Evolutionary conservation across 441 rosid species (phyloP).

Genomic region (Gossypium schwendimanii): DNA sequence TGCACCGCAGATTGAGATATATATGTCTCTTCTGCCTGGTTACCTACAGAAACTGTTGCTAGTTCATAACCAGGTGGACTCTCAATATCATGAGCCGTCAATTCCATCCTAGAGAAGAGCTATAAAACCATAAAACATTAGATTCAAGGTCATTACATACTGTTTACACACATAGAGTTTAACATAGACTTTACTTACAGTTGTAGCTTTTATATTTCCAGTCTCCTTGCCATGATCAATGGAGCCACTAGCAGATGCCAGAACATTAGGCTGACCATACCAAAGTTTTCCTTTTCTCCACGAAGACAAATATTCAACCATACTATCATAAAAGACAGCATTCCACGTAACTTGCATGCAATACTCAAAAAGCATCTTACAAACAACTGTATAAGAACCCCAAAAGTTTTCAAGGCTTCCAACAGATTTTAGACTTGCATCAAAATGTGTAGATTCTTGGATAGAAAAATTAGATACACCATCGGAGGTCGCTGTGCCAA

Average conservation of each 20-base stretch:
- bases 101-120: constrained; percentile 32
- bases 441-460: constrained; percentile 22
- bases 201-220: constrained; percentile 26
- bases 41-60: constrained; percentile 22
- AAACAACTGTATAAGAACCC: constrained; percentile 49
- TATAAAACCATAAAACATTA: constrained; percentile 31
- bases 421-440: constrained; percentile 45
- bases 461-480: constrained; percentile 18
- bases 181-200: constrained; percentile 28
- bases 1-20: constrained; percentile 18
- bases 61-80: constrained; percentile 43
- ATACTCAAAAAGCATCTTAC: constrained; percentile 51
- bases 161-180: neutral
- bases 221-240: constrained; percentile 17
- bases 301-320: constrained; percentile 42
- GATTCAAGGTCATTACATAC: constrained; percentile 15
- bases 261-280: constrained; percentile 36
- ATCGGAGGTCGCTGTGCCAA: constrained; percentile 28
- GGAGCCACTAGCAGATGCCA: constrained; percentile 19
- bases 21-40: constrained; percentile 15
- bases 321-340: constrained; percentile 69
- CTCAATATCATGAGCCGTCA: constrained; percentile 28
- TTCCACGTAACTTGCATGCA: constrained; percentile 90
- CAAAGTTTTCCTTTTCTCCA: constrained; percentile 78
- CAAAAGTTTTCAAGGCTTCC: constrained; percentile 70